phyloP scores from a whole-genome alignment of 768 basidiomycete species.

The Amanita exitialis region DNA sequence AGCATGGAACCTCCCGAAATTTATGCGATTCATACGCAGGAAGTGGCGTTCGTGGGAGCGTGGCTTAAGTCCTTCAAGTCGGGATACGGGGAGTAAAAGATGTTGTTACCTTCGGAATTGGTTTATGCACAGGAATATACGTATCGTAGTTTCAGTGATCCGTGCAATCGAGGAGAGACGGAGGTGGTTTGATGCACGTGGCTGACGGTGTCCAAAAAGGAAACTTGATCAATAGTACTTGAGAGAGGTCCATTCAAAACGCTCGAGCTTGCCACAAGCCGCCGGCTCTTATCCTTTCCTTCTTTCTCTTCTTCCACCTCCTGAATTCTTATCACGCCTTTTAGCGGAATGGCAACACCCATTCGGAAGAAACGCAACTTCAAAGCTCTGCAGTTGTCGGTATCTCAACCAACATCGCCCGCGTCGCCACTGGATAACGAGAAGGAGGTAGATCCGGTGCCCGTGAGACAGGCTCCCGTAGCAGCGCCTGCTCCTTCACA shows the following conservation, averaged over 20 bases:
- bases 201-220: background rate
- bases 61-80: constrained; percentile 40
- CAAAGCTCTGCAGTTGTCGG: constrained; percentile 73
- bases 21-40: constrained; percentile 68
- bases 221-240: background rate
- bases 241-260: background rate
- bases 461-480: constrained; percentile 7
- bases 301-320: background rate
- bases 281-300: background rate
- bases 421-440: constrained; percentile 15
- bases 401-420: constrained; percentile 30
- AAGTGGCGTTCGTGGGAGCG: constrained; percentile 64
- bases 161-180: too few species aligned
- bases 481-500: constrained; percentile 22
- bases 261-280: background rate
- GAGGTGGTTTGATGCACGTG: background rate
- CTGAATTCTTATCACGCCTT: background rate
- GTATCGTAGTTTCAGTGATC: too few species aligned
- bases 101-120: background rate
- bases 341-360: constrained; percentile 34
- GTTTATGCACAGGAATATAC: too few species aligned
- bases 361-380: constrained; percentile 90
- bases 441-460: background rate
- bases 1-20: constrained; percentile 69
- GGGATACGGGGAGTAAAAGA: background rate